Base-by-base conservation (phyloP, 1,139 yeast species). In the Meyerozyma elateridarum region DNA sequence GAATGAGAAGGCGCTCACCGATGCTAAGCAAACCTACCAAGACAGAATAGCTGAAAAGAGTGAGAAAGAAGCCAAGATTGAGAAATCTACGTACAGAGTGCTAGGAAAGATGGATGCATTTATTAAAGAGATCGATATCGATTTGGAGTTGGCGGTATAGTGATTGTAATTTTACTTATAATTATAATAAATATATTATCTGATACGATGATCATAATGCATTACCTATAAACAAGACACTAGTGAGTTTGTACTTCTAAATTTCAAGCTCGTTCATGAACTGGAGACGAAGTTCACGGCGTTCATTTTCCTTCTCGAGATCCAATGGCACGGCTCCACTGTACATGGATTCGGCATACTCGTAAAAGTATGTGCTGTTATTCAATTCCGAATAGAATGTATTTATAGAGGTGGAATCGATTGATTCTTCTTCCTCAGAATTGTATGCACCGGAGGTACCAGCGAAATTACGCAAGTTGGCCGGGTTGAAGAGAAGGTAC, bases 41-140 rank as follows among this genome's bases (percentile, higher is more conserved):
- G 51, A 49, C 21, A 41, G 57, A 43, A 42, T 67, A 36, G 59
- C 61, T 9, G 68, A 65, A 39, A 66, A 65, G 44, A 45, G 50
- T 19, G 54, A 56, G 30, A 58, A 61, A 32, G 73, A 67, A 40
- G 63, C 53, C 22, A 55, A 59, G 37, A 68, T 67, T 32, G 70
- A 70, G 6, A 49, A 54, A 25, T 59, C 68, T 3, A 66, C 69
- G 8, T 68, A 68, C 46, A 49, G 74, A 40, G 61, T 61, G 22
- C 54, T 67, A 42, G 73, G 74, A 15, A 63, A 58, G 25, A 59
- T 68, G 65, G 74, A 68, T 40, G 52, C 55, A 37, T 52, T 68
- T 41, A 61, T 68, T 28, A 48, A 52, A 16, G 51, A 46, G 25
- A 55, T 67, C 34, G 66, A 66, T 25, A 34, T 63, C 29, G 63